Conservation (phyloP, 495 filamentous ascomycete genomes). For the Glarea lozoyensis region DNA sequence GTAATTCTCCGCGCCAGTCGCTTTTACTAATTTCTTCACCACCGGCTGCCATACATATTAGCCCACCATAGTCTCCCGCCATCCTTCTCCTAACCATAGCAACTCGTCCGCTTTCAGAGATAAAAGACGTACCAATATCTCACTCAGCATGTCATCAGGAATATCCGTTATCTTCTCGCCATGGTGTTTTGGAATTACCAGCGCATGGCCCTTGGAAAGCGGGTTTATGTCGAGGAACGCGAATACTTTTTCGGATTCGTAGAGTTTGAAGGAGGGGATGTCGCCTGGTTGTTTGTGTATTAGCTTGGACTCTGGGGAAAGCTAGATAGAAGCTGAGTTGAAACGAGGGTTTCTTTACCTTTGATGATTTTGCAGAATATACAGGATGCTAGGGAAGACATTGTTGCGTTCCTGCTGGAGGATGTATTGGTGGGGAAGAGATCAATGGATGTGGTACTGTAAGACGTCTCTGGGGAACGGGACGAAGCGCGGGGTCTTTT, state of each 20-base stretch:
- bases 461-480: too few species aligned
- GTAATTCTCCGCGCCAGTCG: constrained; percentile 68
- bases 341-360: constrained; percentile 40
- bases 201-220: constrained; percentile 78
- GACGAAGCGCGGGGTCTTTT: too few species aligned
- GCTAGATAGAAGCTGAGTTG: neutral
- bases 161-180: constrained; percentile 89
- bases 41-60: constrained; percentile 53
- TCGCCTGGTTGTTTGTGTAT: constrained; percentile 51
- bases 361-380: constrained; percentile 99
- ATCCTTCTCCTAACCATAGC: constrained; percentile 1
- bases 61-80: neutral
- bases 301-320: neutral
- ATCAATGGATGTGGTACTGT: too few species aligned
- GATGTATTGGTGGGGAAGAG: too few species aligned
- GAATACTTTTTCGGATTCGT: constrained; percentile 84
- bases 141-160: constrained; percentile 76
- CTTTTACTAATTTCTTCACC: constrained; percentile 76
- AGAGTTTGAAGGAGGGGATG: constrained; percentile 91
- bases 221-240: constrained; percentile 97
- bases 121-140: constrained; percentile 60
- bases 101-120: neutral
- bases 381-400: constrained; percentile 54
- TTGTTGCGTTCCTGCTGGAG: too few species aligned
- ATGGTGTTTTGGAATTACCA: constrained; percentile 95